Evolutionary conservation across 176 grass and related monocot species (phyloP), one percentile per base, ranked within the genome.

Genomic region (Cocos nucifera): DNA sequence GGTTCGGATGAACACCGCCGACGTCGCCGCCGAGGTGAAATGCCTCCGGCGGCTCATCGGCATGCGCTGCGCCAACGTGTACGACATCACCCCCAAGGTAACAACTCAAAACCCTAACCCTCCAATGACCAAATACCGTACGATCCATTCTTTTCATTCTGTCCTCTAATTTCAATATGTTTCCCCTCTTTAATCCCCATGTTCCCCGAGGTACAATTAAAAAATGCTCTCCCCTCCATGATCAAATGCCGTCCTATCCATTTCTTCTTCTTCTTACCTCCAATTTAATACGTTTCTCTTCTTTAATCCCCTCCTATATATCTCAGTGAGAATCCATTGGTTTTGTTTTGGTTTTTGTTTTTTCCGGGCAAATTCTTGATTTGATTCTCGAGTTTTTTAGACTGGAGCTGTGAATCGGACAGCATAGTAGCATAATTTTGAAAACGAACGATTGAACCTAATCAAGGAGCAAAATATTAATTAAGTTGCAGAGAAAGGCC

Each of bases 1-100:
- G 92, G 81, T 86, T 18, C 70, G 92, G 49, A 97, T 91, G 92
- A 97, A 83, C 39, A 97, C 92, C 28, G 81, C 92, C 53, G 92
- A 97, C 66, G 92, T 97, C 87, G 92, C 92, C 67, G 92, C 83
- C 57, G 92, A 97, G 87, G 83, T 87, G 26, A 96, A 96, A 87
- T 91, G 83, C 87, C 92, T 97, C 75, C 92, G 87, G 50, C 79
- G 79, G 74, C 78, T 97, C 62, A 97, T 97, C 69, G 92, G 92
- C 63, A 97, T 97, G 92, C 92, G 87, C 76, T 86, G 89, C 75
- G 74, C 87, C 66, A 97, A 97, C 87, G 92, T 97, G 57, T 97
- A 97, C 69, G 92, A 91, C 69, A 75, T 97, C 78, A 85, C 83
- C 56, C 92, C 92, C 56, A 97, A 97, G 89, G 87, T 83, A 12